These are phyloP conservation scores for Hypericum perforatum DNA, from an alignment of 345 rosid species.

Conservation along the genomic window DNA sequence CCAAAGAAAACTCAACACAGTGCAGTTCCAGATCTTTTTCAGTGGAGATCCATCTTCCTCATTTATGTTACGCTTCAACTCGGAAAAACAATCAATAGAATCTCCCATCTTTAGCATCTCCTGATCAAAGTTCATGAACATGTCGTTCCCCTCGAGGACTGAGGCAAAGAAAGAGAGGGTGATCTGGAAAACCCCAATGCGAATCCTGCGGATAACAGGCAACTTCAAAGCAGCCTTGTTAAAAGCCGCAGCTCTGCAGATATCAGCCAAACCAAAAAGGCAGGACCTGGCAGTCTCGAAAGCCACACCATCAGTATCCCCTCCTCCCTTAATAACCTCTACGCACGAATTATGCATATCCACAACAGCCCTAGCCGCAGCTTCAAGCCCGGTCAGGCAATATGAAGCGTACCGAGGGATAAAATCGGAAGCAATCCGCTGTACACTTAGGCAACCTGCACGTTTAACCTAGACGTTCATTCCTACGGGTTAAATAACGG, in stretches of 20 bases:
- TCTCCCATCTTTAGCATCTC: constrained; percentile 43
- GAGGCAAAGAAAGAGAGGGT: constrained; percentile 58
- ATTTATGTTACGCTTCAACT: constrained; percentile 53
- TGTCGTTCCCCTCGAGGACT: constrained; percentile 40
- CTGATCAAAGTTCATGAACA: constrained; percentile 50
- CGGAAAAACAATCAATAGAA: constrained; percentile 35
- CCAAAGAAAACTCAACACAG: constrained; percentile 45
- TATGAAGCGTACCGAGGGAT: constrained; percentile 74
- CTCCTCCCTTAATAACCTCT: constrained; percentile 42
- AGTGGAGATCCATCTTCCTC: constrained; percentile 40
- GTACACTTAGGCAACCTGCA: constrained; percentile 86
- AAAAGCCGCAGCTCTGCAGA: constrained; percentile 55
- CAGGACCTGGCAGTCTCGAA: constrained; percentile 76
- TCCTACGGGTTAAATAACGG: neutral
- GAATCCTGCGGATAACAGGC: constrained; percentile 45
- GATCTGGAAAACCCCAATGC: constrained; percentile 57
- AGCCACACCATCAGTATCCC: constrained; percentile 64
- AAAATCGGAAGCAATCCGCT: constrained; percentile 77
- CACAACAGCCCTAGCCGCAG: constrained; percentile 57
- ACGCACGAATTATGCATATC: constrained; percentile 49
- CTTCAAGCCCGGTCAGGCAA: constrained; percentile 73
- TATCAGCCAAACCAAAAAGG: constrained; percentile 72
- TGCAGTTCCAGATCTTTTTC: constrained; percentile 51
- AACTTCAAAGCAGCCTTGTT: constrained; percentile 29
- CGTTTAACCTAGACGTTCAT: constrained; percentile 6